These are phyloP conservation scores for Breviolum minutum DNA, from an alignment of 73 alveolate genomes.

Conservation along the genomic window DNA sequence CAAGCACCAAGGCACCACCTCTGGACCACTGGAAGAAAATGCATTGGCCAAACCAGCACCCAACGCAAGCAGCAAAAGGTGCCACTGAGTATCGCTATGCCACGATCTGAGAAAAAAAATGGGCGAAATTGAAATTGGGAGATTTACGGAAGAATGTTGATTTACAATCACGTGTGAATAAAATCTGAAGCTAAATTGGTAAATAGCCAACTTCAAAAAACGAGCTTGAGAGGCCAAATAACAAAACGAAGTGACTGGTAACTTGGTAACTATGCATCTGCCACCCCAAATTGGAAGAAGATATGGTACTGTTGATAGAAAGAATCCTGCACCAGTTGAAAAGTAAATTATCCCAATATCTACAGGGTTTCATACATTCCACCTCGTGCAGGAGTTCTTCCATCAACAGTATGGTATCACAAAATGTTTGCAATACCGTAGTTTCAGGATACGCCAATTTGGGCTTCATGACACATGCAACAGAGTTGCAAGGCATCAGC, in stretches of 20 bases:
- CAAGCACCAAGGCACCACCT: slow-evolving; percentile 42
- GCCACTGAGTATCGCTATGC: slow-evolving; percentile 38
- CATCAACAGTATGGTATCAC: background rate
- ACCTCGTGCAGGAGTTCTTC: too few relatives aligned
- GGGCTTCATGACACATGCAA: background rate
- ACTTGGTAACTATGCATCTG: too few relatives aligned
- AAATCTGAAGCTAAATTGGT: too few relatives aligned
- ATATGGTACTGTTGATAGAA: too few relatives aligned
- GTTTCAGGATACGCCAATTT: too few relatives aligned
- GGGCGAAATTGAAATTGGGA: background rate
- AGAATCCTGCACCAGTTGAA: too few relatives aligned
- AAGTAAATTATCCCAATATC: too few relatives aligned
- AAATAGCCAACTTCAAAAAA: too few relatives aligned
- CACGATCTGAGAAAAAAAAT: background rate
- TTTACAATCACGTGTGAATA: background rate
- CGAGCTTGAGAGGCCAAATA: too few relatives aligned
- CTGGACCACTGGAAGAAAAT: slow-evolving; percentile 63
- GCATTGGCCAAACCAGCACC: slow-evolving; percentile 88
- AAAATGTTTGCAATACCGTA: background rate
- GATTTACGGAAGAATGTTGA: background rate
- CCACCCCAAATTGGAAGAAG: too few relatives aligned
- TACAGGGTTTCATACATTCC: too few relatives aligned
- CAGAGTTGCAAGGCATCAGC: slow-evolving; percentile 47
- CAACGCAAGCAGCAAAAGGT: slow-evolving; percentile 38
- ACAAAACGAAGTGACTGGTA: too few relatives aligned